Evolutionary conservation across 2,329 filamentous ascomycete species (phyloP).

Genomic region (Pseudogymnoascus destructans): DNA sequence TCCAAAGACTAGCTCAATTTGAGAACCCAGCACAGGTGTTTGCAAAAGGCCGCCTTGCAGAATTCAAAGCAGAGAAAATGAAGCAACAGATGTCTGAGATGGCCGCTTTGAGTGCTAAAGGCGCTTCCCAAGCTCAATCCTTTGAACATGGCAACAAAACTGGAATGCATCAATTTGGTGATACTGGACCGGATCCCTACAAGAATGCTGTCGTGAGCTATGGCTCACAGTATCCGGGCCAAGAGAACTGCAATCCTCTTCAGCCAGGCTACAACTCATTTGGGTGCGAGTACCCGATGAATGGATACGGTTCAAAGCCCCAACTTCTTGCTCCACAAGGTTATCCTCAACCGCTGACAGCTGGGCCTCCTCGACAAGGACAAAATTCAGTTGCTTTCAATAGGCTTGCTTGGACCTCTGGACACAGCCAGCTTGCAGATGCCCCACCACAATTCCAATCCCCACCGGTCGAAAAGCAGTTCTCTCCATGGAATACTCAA

Average conservation of each 20-base stretch:
- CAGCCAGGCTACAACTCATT: constrained; percentile 1
- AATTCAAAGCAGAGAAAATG: constrained; percentile 15
- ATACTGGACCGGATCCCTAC: neutral
- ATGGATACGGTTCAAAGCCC: neutral
- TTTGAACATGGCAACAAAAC: neutral
- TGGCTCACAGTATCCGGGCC: neutral
- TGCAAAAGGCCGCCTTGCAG: constrained; percentile 19
- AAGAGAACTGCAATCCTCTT: neutral
- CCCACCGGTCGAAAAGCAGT: neutral
- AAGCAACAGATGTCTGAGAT: neutral
- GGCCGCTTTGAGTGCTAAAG: neutral
- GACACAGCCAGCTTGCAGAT: neutral
- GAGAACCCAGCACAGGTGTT: constrained; percentile 21
- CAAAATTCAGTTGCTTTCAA: constrained; percentile 12
- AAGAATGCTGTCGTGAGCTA: neutral
- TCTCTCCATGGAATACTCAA: constrained; percentile 9
- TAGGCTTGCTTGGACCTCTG: constrained; percentile 9
- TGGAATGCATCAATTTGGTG: neutral
- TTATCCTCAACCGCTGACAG: constrained; percentile 26
- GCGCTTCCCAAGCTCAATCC: neutral
- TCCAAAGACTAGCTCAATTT: constrained; percentile 23
- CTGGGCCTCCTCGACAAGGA: constrained; percentile 26
- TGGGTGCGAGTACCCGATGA: neutral
- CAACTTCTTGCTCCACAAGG: constrained; percentile 13
- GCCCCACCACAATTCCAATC: neutral